Percentiles rank a stretch among this genome's conserved stretches.
These are phyloP conservation scores for Lobosporangium transversale DNA, from an alignment of 192 early-diverging fungal genomes.

Conservation along the genomic window DNA sequence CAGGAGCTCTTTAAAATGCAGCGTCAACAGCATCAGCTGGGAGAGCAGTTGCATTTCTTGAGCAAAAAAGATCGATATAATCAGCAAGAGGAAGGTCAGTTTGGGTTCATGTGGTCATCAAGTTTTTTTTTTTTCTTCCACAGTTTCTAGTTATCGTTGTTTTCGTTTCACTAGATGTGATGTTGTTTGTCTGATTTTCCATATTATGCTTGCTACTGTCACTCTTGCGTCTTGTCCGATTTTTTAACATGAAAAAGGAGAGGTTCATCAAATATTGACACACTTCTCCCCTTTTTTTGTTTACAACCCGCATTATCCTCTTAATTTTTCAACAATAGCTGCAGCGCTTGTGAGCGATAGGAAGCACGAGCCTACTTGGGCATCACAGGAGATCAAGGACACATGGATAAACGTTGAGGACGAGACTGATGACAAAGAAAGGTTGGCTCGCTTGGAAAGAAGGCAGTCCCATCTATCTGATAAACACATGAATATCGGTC, in stretches of 20 bases:
- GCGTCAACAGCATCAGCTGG: slow-evolving; percentile 15
- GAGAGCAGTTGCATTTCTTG: not conserved
- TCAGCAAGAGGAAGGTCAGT: slow-evolving; percentile 18
- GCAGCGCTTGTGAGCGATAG: not conserved
- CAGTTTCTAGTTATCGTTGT: too few species aligned
- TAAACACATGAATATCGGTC: slow-evolving; percentile 22
- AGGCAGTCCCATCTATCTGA: slow-evolving; percentile 38
- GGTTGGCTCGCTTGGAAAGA: slow-evolving; percentile 2
- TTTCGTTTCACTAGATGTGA: too few species aligned
- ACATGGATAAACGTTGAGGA: slow-evolving; percentile 20
- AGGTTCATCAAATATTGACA: too few species aligned
- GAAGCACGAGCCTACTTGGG: slow-evolving; percentile 7
- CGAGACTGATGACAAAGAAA: not conserved
- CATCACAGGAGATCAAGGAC: slow-evolving; percentile 28
- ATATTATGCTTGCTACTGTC: not conserved
- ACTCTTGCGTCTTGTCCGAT: not conserved
- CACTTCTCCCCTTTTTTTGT: not conserved
- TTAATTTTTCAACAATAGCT: not conserved
- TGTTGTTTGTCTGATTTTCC: too few species aligned
- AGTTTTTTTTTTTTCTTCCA: too few species aligned
- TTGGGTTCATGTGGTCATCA: not conserved
- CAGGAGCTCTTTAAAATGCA: slow-evolving; percentile 6
- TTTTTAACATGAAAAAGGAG: slow-evolving; percentile 1
- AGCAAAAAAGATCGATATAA: slow-evolving; percentile 13
- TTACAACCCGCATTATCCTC: too few species aligned